Base-by-base conservation (phyloP, 345 rosid species). In the Camelina neglecta region DNA sequence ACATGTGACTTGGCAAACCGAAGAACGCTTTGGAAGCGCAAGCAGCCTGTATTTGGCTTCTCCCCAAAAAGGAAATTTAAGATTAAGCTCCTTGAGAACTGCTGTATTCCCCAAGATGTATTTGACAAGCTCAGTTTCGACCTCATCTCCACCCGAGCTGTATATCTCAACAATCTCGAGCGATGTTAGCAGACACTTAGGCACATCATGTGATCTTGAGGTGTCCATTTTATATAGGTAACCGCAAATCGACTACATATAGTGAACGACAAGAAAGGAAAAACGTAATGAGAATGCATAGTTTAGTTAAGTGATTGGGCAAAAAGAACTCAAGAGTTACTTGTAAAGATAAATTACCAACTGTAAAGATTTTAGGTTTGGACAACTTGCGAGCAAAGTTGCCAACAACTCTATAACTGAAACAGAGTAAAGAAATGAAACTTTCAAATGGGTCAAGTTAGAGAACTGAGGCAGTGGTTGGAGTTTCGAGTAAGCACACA, bases 91-190 rank as follows among this genome's bases (percentile, higher is more conserved):
- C 8, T 1, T 33, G 9, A 66, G 31, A 49, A 66, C 8, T 18
- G 57, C 4, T 33, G 59, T 59, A 66, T 66, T 66, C 45, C 18
- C 2, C 12, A 66, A 5, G 12, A 66, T 1, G 58, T 66, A 66
- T 31, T 50, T 4, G 45, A 50, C 31, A 33, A 66, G 33, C 11
- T 64, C 11, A 7, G 39, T 8, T 18, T 18, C 18, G 18, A 18
- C 18, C 18, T 18, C 18, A 62, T 4, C 21, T 9, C 8, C 39
- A 36, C 2, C 2, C 48, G 33, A 11, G 6, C 1, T 0, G 9
- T 0, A 8, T 26, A 21, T 51, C 3, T 24, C 21, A 44, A 65
- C 56, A 65, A 7, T 2, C 69, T 48, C 7, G n/a, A 65, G 44
- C 56, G 69, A 65, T 48, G 44, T 65, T 10, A 48, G 44, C 7